Conservation (phyloP, 192 early-diverging fungal species). For the Geosiphon pyriformis region DNA sequence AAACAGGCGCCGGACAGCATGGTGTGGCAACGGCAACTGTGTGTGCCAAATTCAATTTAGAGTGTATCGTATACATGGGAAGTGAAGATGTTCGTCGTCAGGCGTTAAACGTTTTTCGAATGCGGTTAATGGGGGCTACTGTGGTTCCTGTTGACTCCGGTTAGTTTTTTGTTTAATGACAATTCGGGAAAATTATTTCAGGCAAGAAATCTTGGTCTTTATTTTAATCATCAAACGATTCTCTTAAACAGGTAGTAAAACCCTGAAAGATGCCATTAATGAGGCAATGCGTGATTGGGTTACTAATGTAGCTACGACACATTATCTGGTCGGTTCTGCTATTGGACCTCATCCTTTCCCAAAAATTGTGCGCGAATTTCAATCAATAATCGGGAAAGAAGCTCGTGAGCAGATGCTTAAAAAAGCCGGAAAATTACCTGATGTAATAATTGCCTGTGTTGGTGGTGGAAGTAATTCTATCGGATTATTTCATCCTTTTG, state of each 20-base stretch:
- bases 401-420: conserved; percentile 78
- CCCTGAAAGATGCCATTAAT: conserved; percentile 98
- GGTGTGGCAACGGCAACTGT: conserved; percentile 97
- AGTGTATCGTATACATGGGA: conserved; percentile 98
- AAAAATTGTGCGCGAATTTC: conserved; percentile 94
- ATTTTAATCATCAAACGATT: background rate
- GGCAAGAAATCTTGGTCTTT: background rate
- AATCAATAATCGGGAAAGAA: conserved; percentile 94
- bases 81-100: conserved; percentile 91
- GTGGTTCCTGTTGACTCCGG: conserved; percentile 81
- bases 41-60: conserved; percentile 95
- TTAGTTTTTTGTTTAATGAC: conserved; percentile 31
- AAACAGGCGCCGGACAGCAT: conserved; percentile 98
- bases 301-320: conserved; percentile 87
- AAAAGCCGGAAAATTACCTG: conserved; percentile 79
- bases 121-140: conserved; percentile 86
- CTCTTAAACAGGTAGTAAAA: conserved; percentile 33
- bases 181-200: too few relatives aligned
- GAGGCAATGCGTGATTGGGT: conserved; percentile 99
- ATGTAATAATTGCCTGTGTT: conserved; percentile 92
- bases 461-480: conserved; percentile 97
- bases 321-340: conserved; percentile 95
- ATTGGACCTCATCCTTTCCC: conserved; percentile 98
- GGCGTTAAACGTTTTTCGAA: conserved; percentile 94
- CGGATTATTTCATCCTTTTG: conserved; percentile 95